Conservation (phyloP, 345 rosid species). For the Gossypium turneri region DNA sequence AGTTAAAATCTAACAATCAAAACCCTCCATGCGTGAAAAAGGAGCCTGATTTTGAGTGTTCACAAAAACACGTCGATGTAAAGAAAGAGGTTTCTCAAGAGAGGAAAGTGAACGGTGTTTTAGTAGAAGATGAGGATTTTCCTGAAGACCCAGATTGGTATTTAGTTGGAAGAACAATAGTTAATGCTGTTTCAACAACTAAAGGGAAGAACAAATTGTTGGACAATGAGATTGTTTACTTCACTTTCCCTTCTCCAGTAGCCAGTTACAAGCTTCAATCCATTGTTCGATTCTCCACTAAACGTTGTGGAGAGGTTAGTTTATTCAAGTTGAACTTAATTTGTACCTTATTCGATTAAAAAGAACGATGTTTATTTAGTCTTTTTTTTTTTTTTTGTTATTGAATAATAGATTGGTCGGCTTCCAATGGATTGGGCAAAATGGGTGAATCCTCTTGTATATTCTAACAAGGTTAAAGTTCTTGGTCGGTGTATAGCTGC, state of each 20-base stretch:
- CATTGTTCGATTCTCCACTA: conserved; percentile 61
- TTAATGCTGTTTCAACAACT: conserved; percentile 48
- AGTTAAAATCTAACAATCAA: neutral
- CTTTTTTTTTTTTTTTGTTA: neutral
- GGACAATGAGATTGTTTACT: conserved; percentile 52
- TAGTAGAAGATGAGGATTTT: conserved; percentile 44
- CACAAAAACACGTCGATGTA: conserved; percentile 8
- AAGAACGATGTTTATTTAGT: neutral
- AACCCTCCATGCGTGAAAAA: conserved; percentile 8
- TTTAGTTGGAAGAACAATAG: conserved; percentile 54
- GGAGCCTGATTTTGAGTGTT: neutral
- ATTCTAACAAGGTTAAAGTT: conserved; percentile 35
- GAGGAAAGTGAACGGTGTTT: conserved; percentile 22
- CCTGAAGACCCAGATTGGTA: conserved; percentile 51
- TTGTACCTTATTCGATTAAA: neutral
- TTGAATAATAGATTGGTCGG: conserved; percentile 32
- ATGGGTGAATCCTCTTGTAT: conserved; percentile 38
- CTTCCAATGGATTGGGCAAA: conserved; percentile 48
- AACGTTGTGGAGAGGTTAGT: conserved; percentile 51
- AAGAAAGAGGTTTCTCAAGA: conserved; percentile 17
- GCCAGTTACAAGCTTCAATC: conserved; percentile 25
- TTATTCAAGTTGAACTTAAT: neutral
- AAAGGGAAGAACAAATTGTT: conserved; percentile 49
- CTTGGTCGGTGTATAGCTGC: conserved; percentile 38
- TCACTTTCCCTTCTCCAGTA: conserved; percentile 29